Evolutionary conservation across 2,329 filamentous ascomycete genomes (phyloP), one percentile per base, ranked within the genome.

Genomic region (Colletotrichum chrysophilum): DNA sequence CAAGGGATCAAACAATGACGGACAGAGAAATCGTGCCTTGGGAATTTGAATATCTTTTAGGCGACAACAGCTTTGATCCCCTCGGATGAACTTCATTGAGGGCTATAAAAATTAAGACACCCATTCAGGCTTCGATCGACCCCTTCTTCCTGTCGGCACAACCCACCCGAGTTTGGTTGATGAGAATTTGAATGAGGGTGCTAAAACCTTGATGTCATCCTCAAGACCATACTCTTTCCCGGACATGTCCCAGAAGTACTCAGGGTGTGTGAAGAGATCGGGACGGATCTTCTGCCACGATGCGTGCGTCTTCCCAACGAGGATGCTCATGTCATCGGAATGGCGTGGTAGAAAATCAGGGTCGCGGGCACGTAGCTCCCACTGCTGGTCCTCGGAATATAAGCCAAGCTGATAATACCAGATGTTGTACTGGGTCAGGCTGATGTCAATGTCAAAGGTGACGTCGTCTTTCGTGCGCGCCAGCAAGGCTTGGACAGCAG

Each of bases 361-460:
- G 21, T 80, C 76, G 12, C 78, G 75, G 6, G 65, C 76, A 12
- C 73, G 52, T 1, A 81, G 69, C 12, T 71, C 76, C 10, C 62
- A 58, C 8, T 72, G 69, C 14, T 79, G 75, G 14, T 66, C 66
- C 18, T 75, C 74, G 4, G 70, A 69, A 9, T 81, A 79, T 21
- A 75, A 74, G 7, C 79, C 80, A 4, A 80, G 78, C 1, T 69
- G 71, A 61, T 78, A 78, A 18, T 78, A 79, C 78, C 79, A 80
- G 38, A 81, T 80, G 55, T 81, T 81, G 38, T 80, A 81, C 67
- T 81, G 80, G 0, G 79, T 80, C 24, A 81, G 65, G 34, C 79
- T 80, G 62, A 81, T 71, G 36, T 81, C 78, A 1, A 81, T 71
- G n/a, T 80, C 76, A 24, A 76, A 81, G 0, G 80, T 81, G 6